Percentiles rank a stretch among this genome's conserved stretches.
Evolutionary conservation across 768 basidiomycete genomes (phyloP).

Genomic region (Lanmaoa rubissima): DNA sequence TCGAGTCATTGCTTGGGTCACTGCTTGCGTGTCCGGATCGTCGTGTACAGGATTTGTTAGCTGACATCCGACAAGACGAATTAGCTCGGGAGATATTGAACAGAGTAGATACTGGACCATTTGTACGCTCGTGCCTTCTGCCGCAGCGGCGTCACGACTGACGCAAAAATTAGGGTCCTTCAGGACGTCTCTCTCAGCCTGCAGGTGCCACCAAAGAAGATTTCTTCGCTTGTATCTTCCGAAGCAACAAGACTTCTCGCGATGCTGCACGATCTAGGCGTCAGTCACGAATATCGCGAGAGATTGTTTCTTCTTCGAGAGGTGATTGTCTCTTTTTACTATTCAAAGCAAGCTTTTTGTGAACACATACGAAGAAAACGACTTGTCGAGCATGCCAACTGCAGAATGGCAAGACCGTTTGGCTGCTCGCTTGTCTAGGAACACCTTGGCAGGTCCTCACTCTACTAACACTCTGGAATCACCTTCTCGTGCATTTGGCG

Average conservation of each 20-base stretch:
- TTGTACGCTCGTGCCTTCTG: conserved; percentile 44
- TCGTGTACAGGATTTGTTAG: conserved; percentile 58
- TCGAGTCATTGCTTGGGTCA: conserved; percentile 85
- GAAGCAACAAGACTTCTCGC: conserved; percentile 51
- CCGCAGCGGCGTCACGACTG: not conserved
- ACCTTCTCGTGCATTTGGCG: conserved; percentile 29
- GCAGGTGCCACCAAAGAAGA: conserved; percentile 70
- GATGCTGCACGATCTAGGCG: conserved; percentile 63
- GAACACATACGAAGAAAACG: conserved; percentile 43
- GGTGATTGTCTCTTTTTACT: conserved; percentile 33
- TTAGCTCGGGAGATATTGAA: conserved; percentile 75
- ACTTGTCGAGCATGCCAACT: conserved; percentile 62
- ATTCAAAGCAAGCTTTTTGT: conserved; percentile 1
- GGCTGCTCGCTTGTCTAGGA: conserved; percentile 49
- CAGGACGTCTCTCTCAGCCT: conserved; percentile 60
- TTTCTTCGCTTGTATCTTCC: conserved; percentile 72
- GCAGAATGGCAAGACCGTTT: conserved; percentile 79
- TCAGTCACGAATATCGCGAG: conserved; percentile 74
- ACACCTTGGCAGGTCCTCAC: conserved; percentile 9
- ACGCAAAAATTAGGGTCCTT: conserved; percentile 53
- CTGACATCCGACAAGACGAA: conserved; percentile 66
- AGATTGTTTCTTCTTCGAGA: conserved; percentile 74
- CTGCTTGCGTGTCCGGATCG: conserved; percentile 71
- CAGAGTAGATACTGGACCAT: conserved; percentile 77
- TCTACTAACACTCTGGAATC: conserved; percentile 10